Base-by-base conservation (phyloP, 2,329 filamentous ascomycete genomes). In the Epicoccum nigrum region DNA sequence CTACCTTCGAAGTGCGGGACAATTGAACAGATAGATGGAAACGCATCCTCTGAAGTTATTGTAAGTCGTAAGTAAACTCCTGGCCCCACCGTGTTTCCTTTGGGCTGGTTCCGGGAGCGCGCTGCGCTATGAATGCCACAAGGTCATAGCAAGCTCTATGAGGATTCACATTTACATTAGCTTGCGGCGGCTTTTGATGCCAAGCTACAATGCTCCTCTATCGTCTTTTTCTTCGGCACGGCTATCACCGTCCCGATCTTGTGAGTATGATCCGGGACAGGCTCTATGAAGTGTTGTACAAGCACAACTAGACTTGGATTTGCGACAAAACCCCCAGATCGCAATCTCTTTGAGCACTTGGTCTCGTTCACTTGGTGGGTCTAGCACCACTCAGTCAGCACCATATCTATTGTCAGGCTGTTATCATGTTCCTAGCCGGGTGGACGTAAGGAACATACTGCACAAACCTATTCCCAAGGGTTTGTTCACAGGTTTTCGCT, bases 101-200 rank as follows among this genome's bases (percentile, higher is more conserved):
- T 38, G 13, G 17, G 32, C n/a, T 37, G 25, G 34, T 51, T 25
- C 19, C 46, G 58, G 67, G 67, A 69, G 63, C 68, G 65, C 61
- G 62, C 69, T 64, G 63, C 40, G 46, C 42, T 43, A 19, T 30
- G 44, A 7, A 12, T 49, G n/a, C 32, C 30, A 8, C 19, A 7
- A 23, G 25, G 33, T 9, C 34, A 27, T 17, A 25, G 23, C 6
- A 9, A 25, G 23, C 23, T 25, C 23, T 9, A 25, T 25, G 23
- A 25, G 23, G 9, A 4, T 25, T 6, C 9, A 25, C 23, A 25
- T 25, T 6, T 6, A 25, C 6, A 25, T 9, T 25, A n/a, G n/a
- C 23, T 6, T 25, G 23, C 6, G 23, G 9, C 9, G 6, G 6
- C 23, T 9, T 25, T 23, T 23, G 6, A 6, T 25, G 23, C 23